These are phyloP conservation scores for Cytidiella melzeri DNA, from an alignment of 768 basidiomycete species.

Conservation along the genomic window DNA sequence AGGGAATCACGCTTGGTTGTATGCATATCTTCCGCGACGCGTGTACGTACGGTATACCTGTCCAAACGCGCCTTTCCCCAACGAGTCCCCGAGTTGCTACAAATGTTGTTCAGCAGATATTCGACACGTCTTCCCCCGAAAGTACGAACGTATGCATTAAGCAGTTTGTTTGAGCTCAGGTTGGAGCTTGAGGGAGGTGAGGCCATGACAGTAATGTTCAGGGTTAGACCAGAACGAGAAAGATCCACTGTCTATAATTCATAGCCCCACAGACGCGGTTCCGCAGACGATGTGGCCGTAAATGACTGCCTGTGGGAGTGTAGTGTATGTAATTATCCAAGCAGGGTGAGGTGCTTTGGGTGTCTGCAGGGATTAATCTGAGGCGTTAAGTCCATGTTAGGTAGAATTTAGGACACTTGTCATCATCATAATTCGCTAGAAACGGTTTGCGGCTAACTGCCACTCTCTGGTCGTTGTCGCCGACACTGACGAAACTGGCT, in stretches of 20 bases:
- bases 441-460: slow-evolving; percentile 1
- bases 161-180: slow-evolving; percentile 22
- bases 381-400: no score
- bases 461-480: slow-evolving; percentile 4
- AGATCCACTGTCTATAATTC: neutral
- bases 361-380: no score
- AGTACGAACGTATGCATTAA: slow-evolving; percentile 23
- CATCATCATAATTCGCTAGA: neutral
- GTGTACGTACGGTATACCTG: slow-evolving; percentile 83
- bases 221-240: neutral
- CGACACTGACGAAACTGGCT: slow-evolving; percentile 5
- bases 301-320: neutral
- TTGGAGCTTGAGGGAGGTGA: slow-evolving; percentile 19
- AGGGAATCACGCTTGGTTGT: neutral
- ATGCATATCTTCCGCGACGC: neutral
- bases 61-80: slow-evolving; percentile 97
- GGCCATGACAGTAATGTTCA: slow-evolving; percentile 7
- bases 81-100: slow-evolving; percentile 91
- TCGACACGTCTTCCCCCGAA: neutral
- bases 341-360: no score
- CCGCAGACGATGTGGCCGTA: neutral
- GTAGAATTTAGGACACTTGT: neutral
- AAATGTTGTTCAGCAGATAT: neutral
- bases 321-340: neutral
- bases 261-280: neutral